These are phyloP conservation scores for Eurotiales sp. DNA, from an alignment of 2,329 filamentous ascomycete genomes.

Conservation along the genomic window DNA sequence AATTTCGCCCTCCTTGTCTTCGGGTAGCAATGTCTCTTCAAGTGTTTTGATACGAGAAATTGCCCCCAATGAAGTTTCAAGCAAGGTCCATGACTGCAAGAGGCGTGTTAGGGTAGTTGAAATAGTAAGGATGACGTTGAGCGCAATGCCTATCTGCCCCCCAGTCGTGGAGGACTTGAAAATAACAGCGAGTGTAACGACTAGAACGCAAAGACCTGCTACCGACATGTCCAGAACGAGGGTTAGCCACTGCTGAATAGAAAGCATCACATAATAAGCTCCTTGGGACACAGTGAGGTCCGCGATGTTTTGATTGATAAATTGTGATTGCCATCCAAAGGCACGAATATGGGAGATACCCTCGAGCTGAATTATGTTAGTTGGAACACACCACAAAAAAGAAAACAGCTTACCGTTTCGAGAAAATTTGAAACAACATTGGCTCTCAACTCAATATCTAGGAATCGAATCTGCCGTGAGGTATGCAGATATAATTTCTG, in stretches of 20 bases:
- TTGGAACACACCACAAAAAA: not conserved
- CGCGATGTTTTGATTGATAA: conserved; percentile 42
- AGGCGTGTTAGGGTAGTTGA: conserved; percentile 49
- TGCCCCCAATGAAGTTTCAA: conserved; percentile 57
- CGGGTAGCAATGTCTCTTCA: conserved; percentile 43
- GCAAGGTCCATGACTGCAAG: conserved; percentile 51
- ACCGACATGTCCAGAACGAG: conserved; percentile 51
- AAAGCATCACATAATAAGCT: conserved; percentile 55
- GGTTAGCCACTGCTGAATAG: conserved; percentile 55
- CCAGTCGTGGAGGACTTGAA: conserved; percentile 40
- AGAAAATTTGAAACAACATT: conserved; percentile 57
- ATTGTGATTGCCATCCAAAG: conserved; percentile 44
- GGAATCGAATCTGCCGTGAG: conserved; percentile 56
- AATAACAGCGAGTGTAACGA: conserved; percentile 49
- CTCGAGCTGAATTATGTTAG: conserved; percentile 31
- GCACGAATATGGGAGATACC: conserved; percentile 49
- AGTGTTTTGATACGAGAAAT: conserved; percentile 52
- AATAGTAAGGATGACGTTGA: conserved; percentile 54
- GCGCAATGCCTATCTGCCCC: conserved; percentile 50
- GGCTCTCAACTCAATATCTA: conserved; percentile 60
- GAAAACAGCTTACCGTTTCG: no score
- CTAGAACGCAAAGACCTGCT: conserved; percentile 44
- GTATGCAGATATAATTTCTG: conserved; percentile 59
- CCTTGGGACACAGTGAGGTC: conserved; percentile 53
- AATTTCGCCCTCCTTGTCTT: conserved; percentile 42